phyloP scores from a whole-genome alignment of 2,329 filamentous ascomycete genomes.

The Hypomyces rosellus region DNA sequence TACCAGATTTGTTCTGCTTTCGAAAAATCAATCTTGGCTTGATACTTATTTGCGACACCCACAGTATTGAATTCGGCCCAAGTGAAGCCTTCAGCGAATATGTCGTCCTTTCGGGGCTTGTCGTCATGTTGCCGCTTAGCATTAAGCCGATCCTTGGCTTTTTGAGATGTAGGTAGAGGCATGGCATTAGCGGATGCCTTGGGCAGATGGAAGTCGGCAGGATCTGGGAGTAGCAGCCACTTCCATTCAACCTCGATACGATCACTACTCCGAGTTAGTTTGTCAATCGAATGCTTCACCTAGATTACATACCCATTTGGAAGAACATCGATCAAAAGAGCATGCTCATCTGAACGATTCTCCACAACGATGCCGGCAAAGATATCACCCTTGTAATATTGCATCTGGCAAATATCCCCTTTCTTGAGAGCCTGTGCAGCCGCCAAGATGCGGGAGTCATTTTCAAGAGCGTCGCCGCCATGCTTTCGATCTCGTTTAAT shows the following conservation, averaged over 20 bases:
- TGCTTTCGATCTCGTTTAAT: conserved; percentile 76
- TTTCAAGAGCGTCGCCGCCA: conserved; percentile 62
- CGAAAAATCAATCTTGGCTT: conserved; percentile 63
- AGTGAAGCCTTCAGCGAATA: conserved; percentile 60
- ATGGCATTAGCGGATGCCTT: conserved; percentile 68
- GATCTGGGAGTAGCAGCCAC: conserved; percentile 69
- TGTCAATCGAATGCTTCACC: background rate
- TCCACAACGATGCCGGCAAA: conserved; percentile 85
- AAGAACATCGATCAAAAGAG: conserved; percentile 71
- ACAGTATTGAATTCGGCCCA: conserved; percentile 77
- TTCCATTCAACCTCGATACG: conserved; percentile 78
- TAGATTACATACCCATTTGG: conserved; percentile 65
- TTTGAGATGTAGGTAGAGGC: conserved; percentile 59
- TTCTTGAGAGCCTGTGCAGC: conserved; percentile 62
- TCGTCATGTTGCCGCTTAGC: conserved; percentile 56
- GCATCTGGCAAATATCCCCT: conserved; percentile 79
- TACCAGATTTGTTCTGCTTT: conserved; percentile 77
- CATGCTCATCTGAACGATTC: conserved; percentile 70
- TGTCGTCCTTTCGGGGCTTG: conserved; percentile 57
- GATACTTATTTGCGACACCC: conserved; percentile 49
- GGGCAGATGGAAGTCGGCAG: conserved; percentile 63
- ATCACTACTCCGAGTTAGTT: conserved; percentile 51
- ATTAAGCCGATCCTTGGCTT: conserved; percentile 61
- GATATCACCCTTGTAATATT: conserved; percentile 77
- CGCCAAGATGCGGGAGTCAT: conserved; percentile 59